Percentiles rank a stretch among this genome's conserved stretches.
Conservation (phyloP, 1,284 basidiomycete genomes). For the Microbotryum intermedium region DNA sequence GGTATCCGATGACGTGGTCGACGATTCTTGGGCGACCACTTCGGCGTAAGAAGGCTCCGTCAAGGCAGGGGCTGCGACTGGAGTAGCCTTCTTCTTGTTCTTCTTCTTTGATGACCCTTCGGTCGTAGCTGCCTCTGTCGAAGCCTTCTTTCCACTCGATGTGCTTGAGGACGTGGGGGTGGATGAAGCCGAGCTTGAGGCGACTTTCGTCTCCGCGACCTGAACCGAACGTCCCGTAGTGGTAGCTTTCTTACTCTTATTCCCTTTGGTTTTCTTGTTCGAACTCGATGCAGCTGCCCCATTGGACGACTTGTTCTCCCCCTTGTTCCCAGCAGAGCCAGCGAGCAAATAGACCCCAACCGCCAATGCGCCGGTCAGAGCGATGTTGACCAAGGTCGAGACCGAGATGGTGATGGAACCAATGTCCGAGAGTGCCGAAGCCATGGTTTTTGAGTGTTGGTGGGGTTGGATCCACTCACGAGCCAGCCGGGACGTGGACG, state of each 20-base stretch:
- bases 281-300: no score
- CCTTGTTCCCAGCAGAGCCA: background rate
- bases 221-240: no score
- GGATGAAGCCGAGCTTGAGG: background rate
- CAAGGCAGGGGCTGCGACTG: background rate
- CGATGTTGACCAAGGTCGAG: constrained; percentile 16
- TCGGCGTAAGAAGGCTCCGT: no score
- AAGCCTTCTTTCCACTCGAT: background rate
- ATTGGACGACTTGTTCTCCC: no score
- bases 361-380: constrained; percentile 9
- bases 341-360: constrained; percentile 12
- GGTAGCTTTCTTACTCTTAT: no score
- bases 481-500: no score
- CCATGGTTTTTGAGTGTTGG: no score
- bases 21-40: no score
- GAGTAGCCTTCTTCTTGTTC: background rate
- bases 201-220: background rate
- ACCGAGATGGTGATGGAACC: constrained; percentile 4
- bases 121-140: background rate
- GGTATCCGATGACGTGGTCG: no score
- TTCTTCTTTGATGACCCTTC: constrained; percentile 6
- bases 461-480: no score
- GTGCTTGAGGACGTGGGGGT: background rate
- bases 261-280: no score
- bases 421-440: no score